phyloP scores from a whole-genome alignment of 345 rosid genomes.

The Citrus sp. region DNA sequence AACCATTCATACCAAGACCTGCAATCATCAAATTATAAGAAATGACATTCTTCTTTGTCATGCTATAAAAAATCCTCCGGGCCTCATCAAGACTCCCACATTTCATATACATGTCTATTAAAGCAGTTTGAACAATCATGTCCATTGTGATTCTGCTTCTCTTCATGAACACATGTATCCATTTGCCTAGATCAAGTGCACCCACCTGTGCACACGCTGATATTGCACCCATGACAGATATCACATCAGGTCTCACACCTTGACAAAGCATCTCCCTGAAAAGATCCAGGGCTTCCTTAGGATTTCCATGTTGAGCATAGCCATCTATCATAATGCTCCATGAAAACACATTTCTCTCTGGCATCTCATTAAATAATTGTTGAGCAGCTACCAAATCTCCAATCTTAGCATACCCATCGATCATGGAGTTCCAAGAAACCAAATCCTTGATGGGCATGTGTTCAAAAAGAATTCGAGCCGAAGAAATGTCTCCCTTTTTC shows the following conservation, averaged over 20 bases:
- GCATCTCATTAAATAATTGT: conserved; percentile 33
- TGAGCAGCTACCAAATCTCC: conserved; percentile 37
- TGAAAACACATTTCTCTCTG: conserved; percentile 32
- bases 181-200: conserved; percentile 37
- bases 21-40: no score
- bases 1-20: no score
- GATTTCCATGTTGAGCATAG: conserved; percentile 25
- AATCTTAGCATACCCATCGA: conserved; percentile 28
- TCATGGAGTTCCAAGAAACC: conserved; percentile 47
- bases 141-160: conserved; percentile 21
- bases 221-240: conserved; percentile 28
- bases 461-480: conserved; percentile 38
- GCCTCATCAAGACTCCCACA: no score
- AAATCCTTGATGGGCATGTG: conserved; percentile 36
- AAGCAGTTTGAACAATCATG: no score
- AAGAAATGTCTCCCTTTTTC: conserved; percentile 20
- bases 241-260: conserved; percentile 19
- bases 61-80: no score
- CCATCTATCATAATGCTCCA: conserved; percentile 49
- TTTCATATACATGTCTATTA: no score
- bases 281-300: conserved; percentile 28
- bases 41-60: no score
- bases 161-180: conserved; percentile 31
- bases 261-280: conserved; percentile 36
- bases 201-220: conserved; percentile 37